phyloP scores from a whole-genome alignment of 2,329 filamentous ascomycete species.

The Diaporthe aspalathi region DNA sequence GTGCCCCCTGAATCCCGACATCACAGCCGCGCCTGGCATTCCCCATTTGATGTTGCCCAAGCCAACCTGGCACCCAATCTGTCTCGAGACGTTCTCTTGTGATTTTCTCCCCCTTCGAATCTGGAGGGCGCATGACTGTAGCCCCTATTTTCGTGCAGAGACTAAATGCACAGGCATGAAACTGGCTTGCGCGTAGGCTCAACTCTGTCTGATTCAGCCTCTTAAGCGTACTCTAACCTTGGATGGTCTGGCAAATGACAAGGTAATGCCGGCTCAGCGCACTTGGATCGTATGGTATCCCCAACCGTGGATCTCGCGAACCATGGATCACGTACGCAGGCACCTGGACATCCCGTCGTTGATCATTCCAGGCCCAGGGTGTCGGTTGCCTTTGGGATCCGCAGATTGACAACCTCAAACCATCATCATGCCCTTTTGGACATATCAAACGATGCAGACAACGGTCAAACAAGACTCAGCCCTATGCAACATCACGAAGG shows the following conservation, averaged over 20 bases:
- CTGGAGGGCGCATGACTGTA: background rate
- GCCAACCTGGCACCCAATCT: conserved; percentile 12
- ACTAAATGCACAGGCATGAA: conserved; percentile 4
- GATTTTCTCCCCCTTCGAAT: background rate
- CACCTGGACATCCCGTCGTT: background rate
- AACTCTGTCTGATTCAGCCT: conserved; percentile 21
- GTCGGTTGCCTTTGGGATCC: background rate
- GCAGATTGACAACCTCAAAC: conserved; percentile 13
- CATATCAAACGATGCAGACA: conserved; percentile 11
- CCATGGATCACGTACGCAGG: background rate
- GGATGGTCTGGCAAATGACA: background rate
- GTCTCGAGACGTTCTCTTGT: background rate
- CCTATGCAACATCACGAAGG: background rate
- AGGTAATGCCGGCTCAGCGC: conserved; percentile 5
- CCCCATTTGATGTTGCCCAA: background rate
- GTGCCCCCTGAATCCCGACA: background rate
- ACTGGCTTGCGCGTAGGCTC: conserved; percentile 6
- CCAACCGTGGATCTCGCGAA: conserved; percentile 8
- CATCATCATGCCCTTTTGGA: background rate
- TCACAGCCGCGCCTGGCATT: background rate
- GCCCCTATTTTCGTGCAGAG: background rate
- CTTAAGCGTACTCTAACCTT: background rate
- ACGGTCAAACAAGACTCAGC: background rate
- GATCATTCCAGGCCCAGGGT: conserved; percentile 22
- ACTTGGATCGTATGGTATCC: background rate